phyloP scores from a whole-genome alignment of 1,284 basidiomycete genomes.

The Malassezia nana region DNA sequence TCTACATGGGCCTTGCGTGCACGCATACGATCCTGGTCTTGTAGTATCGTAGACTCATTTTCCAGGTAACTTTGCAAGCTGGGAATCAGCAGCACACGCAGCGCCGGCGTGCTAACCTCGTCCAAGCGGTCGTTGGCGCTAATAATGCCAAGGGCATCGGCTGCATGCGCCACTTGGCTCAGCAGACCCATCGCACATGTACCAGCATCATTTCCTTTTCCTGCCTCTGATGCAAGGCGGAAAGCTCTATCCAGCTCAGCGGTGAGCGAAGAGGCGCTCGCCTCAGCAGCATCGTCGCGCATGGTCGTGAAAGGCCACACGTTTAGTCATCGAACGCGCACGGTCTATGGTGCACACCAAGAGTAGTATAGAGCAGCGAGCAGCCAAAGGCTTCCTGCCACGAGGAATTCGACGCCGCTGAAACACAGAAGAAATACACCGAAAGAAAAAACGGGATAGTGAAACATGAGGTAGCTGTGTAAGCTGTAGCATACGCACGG shows the following conservation, averaged over 20 bases:
- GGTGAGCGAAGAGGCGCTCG: conserved; percentile 6
- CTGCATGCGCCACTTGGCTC: conserved; percentile 20
- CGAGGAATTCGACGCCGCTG: conserved; percentile 34
- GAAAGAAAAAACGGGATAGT: conserved; percentile 37
- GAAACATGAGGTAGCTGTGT: conserved; percentile 38
- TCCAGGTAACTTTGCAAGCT: conserved; percentile 25
- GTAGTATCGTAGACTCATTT: conserved; percentile 7
- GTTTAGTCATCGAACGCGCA: background rate
- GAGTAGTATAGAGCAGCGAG: conserved; percentile 28
- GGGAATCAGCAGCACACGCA: conserved; percentile 31
- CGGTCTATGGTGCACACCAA: background rate
- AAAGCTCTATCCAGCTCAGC: background rate
- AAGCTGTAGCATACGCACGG: conserved; percentile 13
- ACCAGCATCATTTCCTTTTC: background rate
- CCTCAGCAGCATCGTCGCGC: background rate
- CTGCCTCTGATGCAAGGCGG: background rate
- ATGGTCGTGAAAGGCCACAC: background rate
- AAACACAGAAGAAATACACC: conserved; percentile 38
- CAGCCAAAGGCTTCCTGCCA: conserved; percentile 37
- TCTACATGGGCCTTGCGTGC: conserved; percentile 17
- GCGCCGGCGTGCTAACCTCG: conserved; percentile 32
- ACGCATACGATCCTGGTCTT: conserved; percentile 10
- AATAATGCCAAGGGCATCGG: conserved; percentile 28
- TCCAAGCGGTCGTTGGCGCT: conserved; percentile 26
- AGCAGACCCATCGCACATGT: background rate